phyloP scores from a whole-genome alignment of 2,329 filamentous ascomycete species.

The Zymoseptoria brevis region DNA sequence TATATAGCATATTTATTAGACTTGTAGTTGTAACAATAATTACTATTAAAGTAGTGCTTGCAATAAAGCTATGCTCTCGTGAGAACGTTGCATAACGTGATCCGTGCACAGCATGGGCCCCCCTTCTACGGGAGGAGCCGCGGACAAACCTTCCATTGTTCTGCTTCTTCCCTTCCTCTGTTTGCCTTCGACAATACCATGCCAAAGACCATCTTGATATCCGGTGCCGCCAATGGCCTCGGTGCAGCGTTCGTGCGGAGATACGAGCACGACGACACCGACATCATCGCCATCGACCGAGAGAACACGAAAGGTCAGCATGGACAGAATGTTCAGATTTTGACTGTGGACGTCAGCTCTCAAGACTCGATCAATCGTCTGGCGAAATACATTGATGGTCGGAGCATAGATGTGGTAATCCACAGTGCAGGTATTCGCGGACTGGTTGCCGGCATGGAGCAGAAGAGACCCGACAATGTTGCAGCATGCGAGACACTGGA shows the following conservation, averaged over 20 bases:
- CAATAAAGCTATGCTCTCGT: too few relatives aligned
- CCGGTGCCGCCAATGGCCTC: constrained; percentile 34
- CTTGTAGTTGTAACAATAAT: too few relatives aligned
- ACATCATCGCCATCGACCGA: constrained; percentile 29
- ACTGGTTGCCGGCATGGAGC: constrained; percentile 30
- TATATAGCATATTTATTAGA: too few relatives aligned
- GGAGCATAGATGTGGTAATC: constrained; percentile 33
- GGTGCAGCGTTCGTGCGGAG: constrained; percentile 29
- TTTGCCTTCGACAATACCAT: neutral
- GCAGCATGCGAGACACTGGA: constrained; percentile 35
- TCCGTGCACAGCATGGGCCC: too few relatives aligned
- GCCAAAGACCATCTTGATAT: constrained; percentile 24
- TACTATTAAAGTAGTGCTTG: too few relatives aligned
- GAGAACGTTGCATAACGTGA: too few relatives aligned
- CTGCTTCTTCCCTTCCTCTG: neutral
- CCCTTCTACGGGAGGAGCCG: neutral
- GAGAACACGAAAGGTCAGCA: constrained; percentile 6
- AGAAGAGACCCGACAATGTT: constrained; percentile 27
- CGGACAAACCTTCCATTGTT: neutral
- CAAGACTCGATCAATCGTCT: constrained; percentile 21
- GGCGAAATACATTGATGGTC: constrained; percentile 9
- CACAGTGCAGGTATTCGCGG: constrained; percentile 41
- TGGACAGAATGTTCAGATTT: constrained; percentile 17
- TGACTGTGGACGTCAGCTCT: constrained; percentile 24
- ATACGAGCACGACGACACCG: constrained; percentile 20